Evolutionary conservation across 768 basidiomycete genomes (phyloP).

Genomic region (Fistulinella prunicolor): DNA sequence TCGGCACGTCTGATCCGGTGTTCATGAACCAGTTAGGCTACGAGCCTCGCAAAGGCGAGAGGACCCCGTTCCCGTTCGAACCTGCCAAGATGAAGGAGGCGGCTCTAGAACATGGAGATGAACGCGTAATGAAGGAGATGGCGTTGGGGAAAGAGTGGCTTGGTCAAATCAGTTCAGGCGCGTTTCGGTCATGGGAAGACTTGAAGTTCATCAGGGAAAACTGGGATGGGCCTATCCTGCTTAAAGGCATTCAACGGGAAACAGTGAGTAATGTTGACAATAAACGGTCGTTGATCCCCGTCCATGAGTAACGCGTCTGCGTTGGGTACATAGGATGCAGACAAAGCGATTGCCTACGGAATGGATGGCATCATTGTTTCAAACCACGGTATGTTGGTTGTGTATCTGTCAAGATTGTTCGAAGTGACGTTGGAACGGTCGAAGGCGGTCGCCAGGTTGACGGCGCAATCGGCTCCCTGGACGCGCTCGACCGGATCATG

Average conservation of each 20-base stretch:
- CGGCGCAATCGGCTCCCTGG: constrained; percentile 75
- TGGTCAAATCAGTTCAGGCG: constrained; percentile 58
- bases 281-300: too few species aligned
- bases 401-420: not conserved
- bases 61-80: constrained; percentile 58
- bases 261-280: constrained; percentile 42
- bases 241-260: constrained; percentile 75
- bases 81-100: constrained; percentile 41
- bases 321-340: constrained; percentile 42
- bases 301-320: too few species aligned
- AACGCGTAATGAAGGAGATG: constrained; percentile 33
- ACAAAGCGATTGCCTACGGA: constrained; percentile 42
- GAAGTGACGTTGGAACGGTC: not conserved
- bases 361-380: constrained; percentile 49
- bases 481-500: constrained; percentile 68
- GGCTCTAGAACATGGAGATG: constrained; percentile 46
- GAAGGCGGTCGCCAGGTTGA: constrained; percentile 76
- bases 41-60: constrained; percentile 39
- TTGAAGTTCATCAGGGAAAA: constrained; percentile 63
- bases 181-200: constrained; percentile 68
- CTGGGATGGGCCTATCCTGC: constrained; percentile 74
- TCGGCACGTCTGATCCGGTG: constrained; percentile 71
- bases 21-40: constrained; percentile 63
- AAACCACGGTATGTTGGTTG: constrained; percentile 35
- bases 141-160: constrained; percentile 62